Conservation (phyloP, 345 rosid species). For the Eucalyptus sp. region DNA sequence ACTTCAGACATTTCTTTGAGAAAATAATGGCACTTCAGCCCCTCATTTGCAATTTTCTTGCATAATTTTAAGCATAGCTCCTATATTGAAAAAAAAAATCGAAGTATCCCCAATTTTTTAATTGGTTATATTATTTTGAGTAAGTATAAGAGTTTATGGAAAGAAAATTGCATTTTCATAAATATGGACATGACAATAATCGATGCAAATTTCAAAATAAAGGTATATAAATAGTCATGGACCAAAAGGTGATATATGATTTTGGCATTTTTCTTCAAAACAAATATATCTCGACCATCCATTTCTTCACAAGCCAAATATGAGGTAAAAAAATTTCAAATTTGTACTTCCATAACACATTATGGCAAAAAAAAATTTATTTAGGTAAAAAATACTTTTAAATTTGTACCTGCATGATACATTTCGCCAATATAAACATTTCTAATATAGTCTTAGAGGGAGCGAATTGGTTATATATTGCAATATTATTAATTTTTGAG, state of each 20-base stretch:
- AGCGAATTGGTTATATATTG: background rate
- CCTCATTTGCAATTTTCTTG: too few relatives aligned
- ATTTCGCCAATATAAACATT: background rate
- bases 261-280: background rate
- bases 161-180: background rate
- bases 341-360: background rate
- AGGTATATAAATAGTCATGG: background rate
- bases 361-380: too few relatives aligned
- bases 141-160: background rate
- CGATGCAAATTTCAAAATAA: background rate
- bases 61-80: background rate
- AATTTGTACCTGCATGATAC: too few relatives aligned
- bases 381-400: too few relatives aligned
- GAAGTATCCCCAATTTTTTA: background rate
- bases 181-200: background rate
- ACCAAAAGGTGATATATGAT: background rate
- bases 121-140: background rate
- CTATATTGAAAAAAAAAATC: background rate
- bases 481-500: background rate
- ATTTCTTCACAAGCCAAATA: background rate
- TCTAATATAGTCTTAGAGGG: background rate
- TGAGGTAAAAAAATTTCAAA: background rate
- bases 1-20: too few relatives aligned
- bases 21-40: accelerated
- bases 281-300: background rate